These are phyloP conservation scores for Metschnikowia orientalis DNA, from an alignment of 805 yeast species.

Conservation along the genomic window DNA sequence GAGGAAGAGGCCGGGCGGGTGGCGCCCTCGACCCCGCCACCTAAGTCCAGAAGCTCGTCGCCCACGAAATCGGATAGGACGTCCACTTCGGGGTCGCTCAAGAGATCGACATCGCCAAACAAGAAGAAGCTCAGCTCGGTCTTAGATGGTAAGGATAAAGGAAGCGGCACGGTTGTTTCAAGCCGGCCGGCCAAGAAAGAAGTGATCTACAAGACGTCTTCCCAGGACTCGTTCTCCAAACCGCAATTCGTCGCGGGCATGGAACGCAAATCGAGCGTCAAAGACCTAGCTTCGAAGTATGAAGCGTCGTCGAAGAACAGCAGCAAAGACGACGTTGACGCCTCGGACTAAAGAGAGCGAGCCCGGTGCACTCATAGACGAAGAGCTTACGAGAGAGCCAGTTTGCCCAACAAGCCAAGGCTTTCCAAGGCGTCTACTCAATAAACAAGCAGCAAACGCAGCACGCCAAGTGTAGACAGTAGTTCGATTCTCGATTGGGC, in stretches of 20 bases:
- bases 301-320: conserved; percentile 14
- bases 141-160: conserved; percentile 2
- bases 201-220: conserved; percentile 17
- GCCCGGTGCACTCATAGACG: background rate
- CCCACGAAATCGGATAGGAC: conserved; percentile 12
- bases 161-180: conserved; percentile 17
- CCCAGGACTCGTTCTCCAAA: conserved; percentile 21
- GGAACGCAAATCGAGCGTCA: conserved; percentile 31
- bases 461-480: too few species aligned
- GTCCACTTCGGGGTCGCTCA: conserved; percentile 19
- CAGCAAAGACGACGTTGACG: conserved; percentile 1
- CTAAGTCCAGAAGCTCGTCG: conserved; percentile 11
- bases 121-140: conserved; percentile 25
- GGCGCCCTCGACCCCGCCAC: conserved; percentile 22
- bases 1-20: conserved; percentile 6
- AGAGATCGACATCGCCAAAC: conserved; percentile 37
- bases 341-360: too few species aligned
- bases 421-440: too few species aligned
- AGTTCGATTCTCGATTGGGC: too few species aligned
- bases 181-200: conserved; percentile 25
- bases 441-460: too few species aligned
- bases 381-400: too few species aligned
- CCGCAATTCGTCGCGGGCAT: conserved; percentile 27
- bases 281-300: conserved; percentile 28
- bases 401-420: too few species aligned